Base-by-base conservation (phyloP, 2,329 filamentous ascomycete genomes). In the Aspergillus uvarum region DNA sequence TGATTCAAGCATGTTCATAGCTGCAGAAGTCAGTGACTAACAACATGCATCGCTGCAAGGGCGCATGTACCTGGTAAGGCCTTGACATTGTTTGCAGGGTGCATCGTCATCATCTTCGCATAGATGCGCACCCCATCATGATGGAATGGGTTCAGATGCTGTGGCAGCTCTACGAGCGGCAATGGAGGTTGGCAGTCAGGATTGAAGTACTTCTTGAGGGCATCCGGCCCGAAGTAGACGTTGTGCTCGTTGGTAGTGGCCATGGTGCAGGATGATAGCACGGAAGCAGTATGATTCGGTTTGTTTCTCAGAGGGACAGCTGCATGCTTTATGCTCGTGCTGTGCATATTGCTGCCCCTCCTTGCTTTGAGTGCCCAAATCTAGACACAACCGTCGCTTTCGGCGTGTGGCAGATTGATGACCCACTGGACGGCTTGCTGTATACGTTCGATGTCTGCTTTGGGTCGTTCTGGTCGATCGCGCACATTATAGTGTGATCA, bases 101-200 rank as follows among this genome's bases (percentile, higher is more conserved):
- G 83, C 77, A 83, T 83, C 2, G 83, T 85, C 81, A 88, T 83
- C 83, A 88, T 85, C 74, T 88, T 88, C 42, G 86, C 85, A 63
- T 86, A 87, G 55, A 88, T 86, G 11, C 84, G 80, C 4, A 88
- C 82, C 4, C 83, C 83, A 81, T 87, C 80, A 26, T 79, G 63
- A 21, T 80, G 77, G 62, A 81, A 84, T 2, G 85, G 85, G 60
- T 88, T 88, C 35, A 88, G 75, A 11, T 72, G 74, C 16, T 78
- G 76, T 0, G 85, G 85, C 3, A 88, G 73, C 72, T 89, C 86
- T 5, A 89, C 83, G 1, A 89, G 77, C 1, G 86, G 86, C 8
- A 88, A 68, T 0, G 84, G 84, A 2, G 86, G 85, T 24, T 81
- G 77, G 1, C 71, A 75, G 56, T 87, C 83, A 0, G 86, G 85